These are phyloP conservation scores for Ceratobasidium sp. DNA, from an alignment of 1,284 basidiomycete species.

Conservation along the genomic window DNA sequence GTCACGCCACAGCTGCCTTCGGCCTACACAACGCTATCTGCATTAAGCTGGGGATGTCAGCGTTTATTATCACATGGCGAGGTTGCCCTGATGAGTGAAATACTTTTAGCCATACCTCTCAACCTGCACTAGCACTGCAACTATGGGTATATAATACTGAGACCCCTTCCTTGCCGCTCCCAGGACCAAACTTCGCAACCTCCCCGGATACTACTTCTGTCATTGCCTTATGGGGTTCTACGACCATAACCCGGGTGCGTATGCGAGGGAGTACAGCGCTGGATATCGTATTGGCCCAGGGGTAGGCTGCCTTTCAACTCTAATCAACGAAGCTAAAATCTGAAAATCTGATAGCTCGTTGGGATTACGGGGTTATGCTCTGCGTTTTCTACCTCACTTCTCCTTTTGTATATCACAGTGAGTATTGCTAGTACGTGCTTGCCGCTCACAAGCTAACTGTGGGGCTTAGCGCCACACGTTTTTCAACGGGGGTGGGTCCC, in stretches of 20 bases:
- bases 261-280: slow-evolving; percentile 7
- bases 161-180: neutral
- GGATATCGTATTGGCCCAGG: slow-evolving; percentile 14
- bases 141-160: no score
- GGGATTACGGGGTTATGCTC: slow-evolving; percentile 11
- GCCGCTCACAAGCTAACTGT: no score
- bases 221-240: slow-evolving; percentile 11
- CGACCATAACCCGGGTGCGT: slow-evolving; percentile 4
- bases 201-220: neutral
- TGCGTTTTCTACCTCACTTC: slow-evolving; percentile 20
- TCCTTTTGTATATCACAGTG: slow-evolving; percentile 27
- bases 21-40: no score
- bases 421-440: neutral
- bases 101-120: no score
- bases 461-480: neutral
- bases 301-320: slow-evolving; percentile 4
- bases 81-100: no score
- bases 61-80: no score
- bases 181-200: neutral
- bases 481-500: neutral
- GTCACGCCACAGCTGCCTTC: neutral
- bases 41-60: no score
- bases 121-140: no score
- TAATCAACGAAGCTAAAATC: neutral
- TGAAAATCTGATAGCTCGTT: neutral